Evolutionary conservation across 768 basidiomycete species (phyloP).

Genomic region (Pilatotrama ljubarskyi): DNA sequence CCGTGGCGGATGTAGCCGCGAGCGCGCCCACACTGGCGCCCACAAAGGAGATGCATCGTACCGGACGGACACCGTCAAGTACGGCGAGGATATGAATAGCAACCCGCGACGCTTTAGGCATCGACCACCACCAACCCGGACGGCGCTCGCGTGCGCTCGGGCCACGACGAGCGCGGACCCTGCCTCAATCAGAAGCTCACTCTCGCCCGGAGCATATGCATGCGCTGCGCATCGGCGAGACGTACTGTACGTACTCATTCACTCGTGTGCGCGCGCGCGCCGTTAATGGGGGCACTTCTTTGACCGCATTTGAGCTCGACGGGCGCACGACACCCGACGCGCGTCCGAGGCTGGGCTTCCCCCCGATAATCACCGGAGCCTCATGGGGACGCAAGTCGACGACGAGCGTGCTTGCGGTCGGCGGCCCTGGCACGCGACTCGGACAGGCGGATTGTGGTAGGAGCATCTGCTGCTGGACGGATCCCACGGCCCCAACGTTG

Average conservation of each 20-base stretch:
- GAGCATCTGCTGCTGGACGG: not conserved
- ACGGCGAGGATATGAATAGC: not conserved
- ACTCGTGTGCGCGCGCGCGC: not conserved
- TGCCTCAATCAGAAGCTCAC: too few relatives aligned
- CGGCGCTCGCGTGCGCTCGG: too few relatives aligned
- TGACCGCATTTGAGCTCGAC: not conserved
- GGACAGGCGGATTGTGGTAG: too few relatives aligned
- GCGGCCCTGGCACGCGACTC: not conserved
- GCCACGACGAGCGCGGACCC: not conserved
- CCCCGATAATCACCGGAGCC: constrained; percentile 13
- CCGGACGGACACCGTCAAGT: not conserved
- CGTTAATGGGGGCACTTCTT: too few relatives aligned
- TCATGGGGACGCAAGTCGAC: too few relatives aligned
- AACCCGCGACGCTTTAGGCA: constrained; percentile 14
- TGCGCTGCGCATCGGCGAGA: too few relatives aligned
- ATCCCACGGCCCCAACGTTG: not conserved
- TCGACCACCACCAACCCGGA: not conserved
- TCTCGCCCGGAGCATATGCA: too few relatives aligned
- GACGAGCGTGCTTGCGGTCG: too few relatives aligned
- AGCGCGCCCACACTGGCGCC: constrained; percentile 5
- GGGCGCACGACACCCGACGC: not conserved
- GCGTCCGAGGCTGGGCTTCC: not conserved
- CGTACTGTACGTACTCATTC: not conserved
- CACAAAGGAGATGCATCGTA: not conserved
- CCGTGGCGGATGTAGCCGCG: not conserved